phyloP scores from a whole-genome alignment of 352 stramenopile species.

The Phytophthora idaei region DNA sequence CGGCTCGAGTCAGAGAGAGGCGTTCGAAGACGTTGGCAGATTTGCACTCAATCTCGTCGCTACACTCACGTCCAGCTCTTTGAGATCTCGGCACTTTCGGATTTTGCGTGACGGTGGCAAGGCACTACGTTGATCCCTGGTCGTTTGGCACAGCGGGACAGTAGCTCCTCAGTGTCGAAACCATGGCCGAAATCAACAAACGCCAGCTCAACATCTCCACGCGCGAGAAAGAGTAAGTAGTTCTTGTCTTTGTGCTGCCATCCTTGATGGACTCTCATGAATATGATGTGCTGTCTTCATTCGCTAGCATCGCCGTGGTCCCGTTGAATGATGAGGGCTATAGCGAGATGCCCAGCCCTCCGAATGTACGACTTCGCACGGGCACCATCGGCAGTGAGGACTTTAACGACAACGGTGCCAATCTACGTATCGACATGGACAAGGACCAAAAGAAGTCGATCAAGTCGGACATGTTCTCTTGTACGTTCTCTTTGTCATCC shows the following conservation, averaged over 20 bases:
- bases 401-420: slow-evolving; percentile 64
- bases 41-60: slow-evolving; percentile 12
- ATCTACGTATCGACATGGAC: slow-evolving; percentile 71
- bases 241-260: slow-evolving; percentile 13
- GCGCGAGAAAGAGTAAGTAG: slow-evolving; percentile 29
- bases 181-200: slow-evolving; percentile 31
- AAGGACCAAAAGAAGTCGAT: slow-evolving; percentile 62
- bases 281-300: slow-evolving; percentile 1
- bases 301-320: slow-evolving; percentile 22
- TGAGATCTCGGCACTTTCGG: slow-evolving; percentile 22
- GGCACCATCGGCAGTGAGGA: slow-evolving; percentile 66
- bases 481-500: slow-evolving; percentile 37
- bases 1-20: slow-evolving; percentile 24
- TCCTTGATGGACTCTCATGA: slow-evolving; percentile 13
- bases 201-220: slow-evolving; percentile 24
- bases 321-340: slow-evolving; percentile 37
- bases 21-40: slow-evolving; percentile 17
- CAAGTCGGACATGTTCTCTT: slow-evolving; percentile 54
- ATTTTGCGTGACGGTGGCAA: slow-evolving; percentile 25
- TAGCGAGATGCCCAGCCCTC: slow-evolving; percentile 36
- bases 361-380: slow-evolving; percentile 43
- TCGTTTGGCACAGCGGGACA: slow-evolving; percentile 9
- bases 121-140: slow-evolving; percentile 11
- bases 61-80: slow-evolving; percentile 9
- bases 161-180: slow-evolving; percentile 11